These are phyloP conservation scores for Xylaria palmicola DNA, from an alignment of 495 filamentous ascomycete genomes.

Conservation along the genomic window DNA sequence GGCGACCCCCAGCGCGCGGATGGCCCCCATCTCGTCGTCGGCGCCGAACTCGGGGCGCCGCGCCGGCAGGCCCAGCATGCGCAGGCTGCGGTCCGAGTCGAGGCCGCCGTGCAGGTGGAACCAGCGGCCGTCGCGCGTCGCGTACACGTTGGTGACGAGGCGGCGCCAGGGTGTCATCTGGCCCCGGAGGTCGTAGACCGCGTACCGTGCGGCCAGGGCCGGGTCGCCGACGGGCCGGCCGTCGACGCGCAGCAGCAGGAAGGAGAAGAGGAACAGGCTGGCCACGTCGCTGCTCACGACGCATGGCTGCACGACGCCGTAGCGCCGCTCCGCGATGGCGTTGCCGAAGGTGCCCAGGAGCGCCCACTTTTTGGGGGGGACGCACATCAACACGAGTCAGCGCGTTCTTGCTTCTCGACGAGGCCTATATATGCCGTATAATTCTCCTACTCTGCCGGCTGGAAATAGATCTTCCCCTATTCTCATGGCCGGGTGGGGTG, in stretches of 20 bases:
- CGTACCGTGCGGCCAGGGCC: constrained; percentile 18
- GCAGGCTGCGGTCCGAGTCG: constrained; percentile 44
- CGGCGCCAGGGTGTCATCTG: constrained; percentile 28
- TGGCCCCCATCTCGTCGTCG: constrained; percentile 31
- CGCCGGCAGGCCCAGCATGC: constrained; percentile 43
- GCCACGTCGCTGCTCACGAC: constrained; percentile 36
- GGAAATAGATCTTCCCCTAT: neutral
- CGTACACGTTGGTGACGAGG: constrained; percentile 52
- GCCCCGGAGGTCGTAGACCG: constrained; percentile 23
- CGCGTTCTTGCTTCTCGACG: neutral
- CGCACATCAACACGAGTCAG: neutral
- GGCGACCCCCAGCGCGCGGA: constrained; percentile 25
- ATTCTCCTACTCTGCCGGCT: too few relatives aligned
- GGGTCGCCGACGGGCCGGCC: constrained; percentile 21
- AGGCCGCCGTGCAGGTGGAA: constrained; percentile 55
- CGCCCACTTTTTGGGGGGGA: constrained; percentile 23
- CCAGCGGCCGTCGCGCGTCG: constrained; percentile 49
- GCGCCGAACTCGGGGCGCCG: too few relatives aligned
- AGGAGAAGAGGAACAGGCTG: constrained; percentile 30
- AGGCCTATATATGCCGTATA: too few relatives aligned
- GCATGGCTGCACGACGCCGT: constrained; percentile 20
- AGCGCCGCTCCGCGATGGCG: constrained; percentile 22
- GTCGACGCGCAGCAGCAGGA: constrained; percentile 23
- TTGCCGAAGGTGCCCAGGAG: constrained; percentile 30
- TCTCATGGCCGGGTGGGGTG: neutral